A percentile compares a stretch with the other conserved stretches of the same genome.
Evolutionary conservation across 345 rosid genomes (phyloP).

Genomic region (Brassica incana): DNA sequence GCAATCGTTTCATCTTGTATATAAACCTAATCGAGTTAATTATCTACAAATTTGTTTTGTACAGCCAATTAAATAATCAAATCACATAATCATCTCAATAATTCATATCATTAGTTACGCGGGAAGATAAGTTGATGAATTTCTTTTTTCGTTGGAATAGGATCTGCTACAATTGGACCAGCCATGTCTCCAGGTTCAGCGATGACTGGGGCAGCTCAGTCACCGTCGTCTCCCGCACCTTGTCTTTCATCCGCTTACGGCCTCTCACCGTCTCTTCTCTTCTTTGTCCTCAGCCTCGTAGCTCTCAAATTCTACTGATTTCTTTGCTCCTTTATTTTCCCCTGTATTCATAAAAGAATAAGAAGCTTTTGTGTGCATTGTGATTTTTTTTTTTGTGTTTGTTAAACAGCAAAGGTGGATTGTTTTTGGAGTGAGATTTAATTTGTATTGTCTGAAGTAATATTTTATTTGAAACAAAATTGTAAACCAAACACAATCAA

Average conservation of each 20-base stretch:
- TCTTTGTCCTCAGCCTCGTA: slow-evolving; percentile 45
- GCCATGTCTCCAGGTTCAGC: slow-evolving; percentile 46
- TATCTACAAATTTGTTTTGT: neutral
- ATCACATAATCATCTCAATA: neutral
- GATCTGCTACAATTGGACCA: slow-evolving; percentile 55
- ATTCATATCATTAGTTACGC: neutral
- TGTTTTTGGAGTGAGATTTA: neutral
- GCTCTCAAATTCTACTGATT: slow-evolving; percentile 43
- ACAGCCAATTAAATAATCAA: neutral
- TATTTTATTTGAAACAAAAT: too few relatives aligned
- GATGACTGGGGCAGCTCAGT: slow-evolving; percentile 7
- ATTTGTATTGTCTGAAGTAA: neutral
- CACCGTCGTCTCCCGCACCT: slow-evolving; percentile 49
- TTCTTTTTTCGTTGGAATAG: slow-evolving; percentile 32
- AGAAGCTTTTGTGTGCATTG: neutral
- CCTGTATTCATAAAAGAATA: too few relatives aligned
- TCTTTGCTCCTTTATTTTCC: neutral
- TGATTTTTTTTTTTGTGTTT: neutral
- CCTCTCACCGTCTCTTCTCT: slow-evolving; percentile 49
- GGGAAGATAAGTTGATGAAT: neutral
- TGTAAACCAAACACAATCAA: too few relatives aligned
- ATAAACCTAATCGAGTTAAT: neutral
- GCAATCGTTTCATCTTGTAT: neutral
- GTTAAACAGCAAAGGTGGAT: neutral
- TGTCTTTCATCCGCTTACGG: slow-evolving; percentile 42